These are phyloP conservation scores for Medicago ruthenica DNA, from an alignment of 306 rosid genomes.

Conservation along the genomic window DNA sequence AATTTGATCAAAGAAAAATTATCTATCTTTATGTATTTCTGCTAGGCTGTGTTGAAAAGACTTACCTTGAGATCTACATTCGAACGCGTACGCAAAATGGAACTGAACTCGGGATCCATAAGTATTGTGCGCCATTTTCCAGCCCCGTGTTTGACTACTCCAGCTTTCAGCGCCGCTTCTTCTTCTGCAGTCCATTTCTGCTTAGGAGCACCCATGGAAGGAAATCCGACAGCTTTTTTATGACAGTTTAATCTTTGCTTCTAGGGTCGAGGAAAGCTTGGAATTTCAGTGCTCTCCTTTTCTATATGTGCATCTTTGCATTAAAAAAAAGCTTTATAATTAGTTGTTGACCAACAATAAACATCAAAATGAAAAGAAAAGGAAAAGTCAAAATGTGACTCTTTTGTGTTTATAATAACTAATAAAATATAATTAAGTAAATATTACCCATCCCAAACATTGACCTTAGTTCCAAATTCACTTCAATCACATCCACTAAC, in stretches of 20 bases:
- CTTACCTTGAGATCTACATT: conserved; percentile 96
- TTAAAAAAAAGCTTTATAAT: conserved; percentile 12
- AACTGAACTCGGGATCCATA: conserved; percentile 80
- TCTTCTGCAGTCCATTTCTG: conserved; percentile 98
- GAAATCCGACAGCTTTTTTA: conserved; percentile 36
- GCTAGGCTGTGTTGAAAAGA: conserved; percentile 14
- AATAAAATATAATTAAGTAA: conserved; percentile 6
- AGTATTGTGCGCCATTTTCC: conserved; percentile 99
- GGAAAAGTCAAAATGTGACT: conserved; percentile 8
- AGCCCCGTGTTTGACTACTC: conserved; percentile 92
- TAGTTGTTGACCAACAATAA: conserved; percentile 40
- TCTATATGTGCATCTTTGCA: conserved; percentile 35
- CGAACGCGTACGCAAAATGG: conserved; percentile 77
- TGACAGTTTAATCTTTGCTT: conserved; percentile 22
- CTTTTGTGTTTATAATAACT: background rate
- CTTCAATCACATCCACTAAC: conserved; percentile 31
- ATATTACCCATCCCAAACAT: conserved; percentile 7
- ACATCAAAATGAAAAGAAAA: conserved; percentile 7
- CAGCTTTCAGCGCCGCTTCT: conserved; percentile 97
- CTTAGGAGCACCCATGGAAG: conserved; percentile 95
- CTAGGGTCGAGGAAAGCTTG: conserved; percentile 40
- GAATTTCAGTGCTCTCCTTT: conserved; percentile 32
- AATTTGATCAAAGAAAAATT: conserved; percentile 31
- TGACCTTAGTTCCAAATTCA: conserved; percentile 35
- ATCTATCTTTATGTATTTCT: background rate